A percentile compares a stretch with the other conserved stretches of the same genome.
phyloP scores from a whole-genome alignment of 139 green algal genomes.

The Yamagishiella unicocca region DNA sequence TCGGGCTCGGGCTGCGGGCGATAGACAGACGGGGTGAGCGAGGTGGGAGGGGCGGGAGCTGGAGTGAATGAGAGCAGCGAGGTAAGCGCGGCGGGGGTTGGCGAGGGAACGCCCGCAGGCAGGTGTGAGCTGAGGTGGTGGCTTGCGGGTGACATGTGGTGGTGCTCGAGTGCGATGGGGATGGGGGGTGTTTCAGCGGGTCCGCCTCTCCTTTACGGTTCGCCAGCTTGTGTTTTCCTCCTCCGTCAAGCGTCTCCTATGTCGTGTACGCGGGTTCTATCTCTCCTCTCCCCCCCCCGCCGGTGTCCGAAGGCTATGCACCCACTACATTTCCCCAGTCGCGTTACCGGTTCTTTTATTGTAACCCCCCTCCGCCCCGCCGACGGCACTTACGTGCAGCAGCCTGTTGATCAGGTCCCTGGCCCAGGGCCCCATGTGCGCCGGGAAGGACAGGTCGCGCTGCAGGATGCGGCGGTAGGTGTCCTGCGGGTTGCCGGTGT shows the following conservation, averaged over 20 bases:
- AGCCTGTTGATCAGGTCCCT: conserved; percentile 63
- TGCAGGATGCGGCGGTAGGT: conserved; percentile 56
- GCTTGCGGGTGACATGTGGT: too few relatives aligned
- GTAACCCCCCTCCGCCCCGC: too few relatives aligned
- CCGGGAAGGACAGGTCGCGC: conserved; percentile 47
- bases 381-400: conserved; percentile 43
- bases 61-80: neutral
- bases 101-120: too few relatives aligned
- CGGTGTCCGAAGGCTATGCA: neutral
- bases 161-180: too few relatives aligned
- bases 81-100: neutral
- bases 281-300: neutral
- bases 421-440: conserved; percentile 49
- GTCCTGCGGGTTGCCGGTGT: conserved; percentile 68
- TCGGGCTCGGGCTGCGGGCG: conserved; percentile 25
- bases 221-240: neutral
- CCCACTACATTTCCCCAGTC: too few relatives aligned
- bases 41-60: neutral
- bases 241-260: too few relatives aligned
- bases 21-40: neutral
- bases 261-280: too few relatives aligned
- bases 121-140: too few relatives aligned
- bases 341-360: too few relatives aligned
- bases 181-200: neutral
- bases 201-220: neutral